phyloP scores from a whole-genome alignment of 164 flowering plant genomes.

The Cinnamomum micranthum region DNA sequence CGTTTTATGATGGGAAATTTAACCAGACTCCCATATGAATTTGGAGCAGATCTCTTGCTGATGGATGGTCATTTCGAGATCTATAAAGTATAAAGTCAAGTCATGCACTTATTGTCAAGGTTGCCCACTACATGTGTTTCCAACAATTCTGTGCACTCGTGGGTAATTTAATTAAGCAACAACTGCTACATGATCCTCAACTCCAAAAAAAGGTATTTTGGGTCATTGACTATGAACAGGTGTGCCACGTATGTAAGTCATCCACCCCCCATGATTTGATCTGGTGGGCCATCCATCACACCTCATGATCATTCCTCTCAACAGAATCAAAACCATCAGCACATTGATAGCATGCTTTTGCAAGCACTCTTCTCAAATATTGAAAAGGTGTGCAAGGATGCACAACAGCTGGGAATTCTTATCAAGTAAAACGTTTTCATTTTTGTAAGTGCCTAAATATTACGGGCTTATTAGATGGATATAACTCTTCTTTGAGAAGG shows the following conservation, averaged over 20 bases:
- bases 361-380: not conserved
- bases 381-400: not conserved
- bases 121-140: not conserved
- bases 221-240: not conserved
- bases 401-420: not conserved
- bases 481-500: too few species aligned
- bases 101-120: not conserved
- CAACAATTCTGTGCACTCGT: not conserved
- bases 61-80: constrained; percentile 5
- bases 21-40: constrained; percentile 1
- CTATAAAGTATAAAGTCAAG: not conserved
- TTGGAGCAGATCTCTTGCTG: not conserved
- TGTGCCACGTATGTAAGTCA: not conserved
- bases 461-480: too few species aligned
- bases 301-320: not conserved
- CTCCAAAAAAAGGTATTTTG: not conserved
- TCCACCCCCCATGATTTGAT: not conserved
- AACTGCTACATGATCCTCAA: not conserved
- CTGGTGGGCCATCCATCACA: not conserved
- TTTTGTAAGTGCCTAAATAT: too few species aligned
- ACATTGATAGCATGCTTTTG: not conserved
- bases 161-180: not conserved
- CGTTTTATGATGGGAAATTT: constrained; percentile 3
- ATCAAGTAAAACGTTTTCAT: not conserved
- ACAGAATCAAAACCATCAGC: not conserved